phyloP scores from a whole-genome alignment of 2,329 filamentous ascomycete species.

The Penicillium nordicum region DNA sequence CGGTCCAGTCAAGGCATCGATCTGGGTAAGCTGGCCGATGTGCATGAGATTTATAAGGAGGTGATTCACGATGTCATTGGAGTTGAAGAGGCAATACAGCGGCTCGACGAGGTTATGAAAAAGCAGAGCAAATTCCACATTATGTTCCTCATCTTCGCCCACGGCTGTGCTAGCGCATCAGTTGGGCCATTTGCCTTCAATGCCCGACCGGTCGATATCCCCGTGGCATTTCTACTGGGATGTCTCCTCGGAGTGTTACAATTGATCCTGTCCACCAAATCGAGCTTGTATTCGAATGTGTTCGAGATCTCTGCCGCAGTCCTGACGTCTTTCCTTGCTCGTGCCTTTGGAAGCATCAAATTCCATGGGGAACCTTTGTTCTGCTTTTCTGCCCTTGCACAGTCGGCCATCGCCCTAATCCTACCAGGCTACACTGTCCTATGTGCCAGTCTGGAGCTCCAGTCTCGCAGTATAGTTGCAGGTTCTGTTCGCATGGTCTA shows the following conservation, averaged over 20 bases:
- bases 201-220: conserved; percentile 72
- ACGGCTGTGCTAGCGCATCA: conserved; percentile 70
- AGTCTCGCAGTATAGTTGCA: conserved; percentile 65
- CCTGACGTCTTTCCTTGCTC: conserved; percentile 64
- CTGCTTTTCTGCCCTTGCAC: conserved; percentile 68
- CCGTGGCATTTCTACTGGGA: conserved; percentile 72
- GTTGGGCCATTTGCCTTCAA: conserved; percentile 80
- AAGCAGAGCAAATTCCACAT: conserved; percentile 54
- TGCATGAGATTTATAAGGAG: conserved; percentile 48
- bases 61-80: conserved; percentile 47
- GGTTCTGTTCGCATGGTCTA: conserved; percentile 73
- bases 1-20: conserved; percentile 44
- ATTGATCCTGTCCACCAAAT: conserved; percentile 69
- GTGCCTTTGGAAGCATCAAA: conserved; percentile 65
- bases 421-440: conserved; percentile 65
- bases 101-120: conserved; percentile 54
- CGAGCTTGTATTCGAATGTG: conserved; percentile 63
- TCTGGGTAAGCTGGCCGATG: conserved; percentile 43
- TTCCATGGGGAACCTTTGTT: conserved; percentile 48
- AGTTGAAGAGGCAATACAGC: conserved; percentile 44
- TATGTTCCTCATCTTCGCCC: conserved; percentile 60
- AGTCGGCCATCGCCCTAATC: conserved; percentile 72
- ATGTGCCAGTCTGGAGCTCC: conserved; percentile 62
- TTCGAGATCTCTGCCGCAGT: conserved; percentile 64
- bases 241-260: conserved; percentile 71